Evolutionary conservation across 331 rosid genomes (phyloP).

Genomic region (Malus hybrid): DNA sequence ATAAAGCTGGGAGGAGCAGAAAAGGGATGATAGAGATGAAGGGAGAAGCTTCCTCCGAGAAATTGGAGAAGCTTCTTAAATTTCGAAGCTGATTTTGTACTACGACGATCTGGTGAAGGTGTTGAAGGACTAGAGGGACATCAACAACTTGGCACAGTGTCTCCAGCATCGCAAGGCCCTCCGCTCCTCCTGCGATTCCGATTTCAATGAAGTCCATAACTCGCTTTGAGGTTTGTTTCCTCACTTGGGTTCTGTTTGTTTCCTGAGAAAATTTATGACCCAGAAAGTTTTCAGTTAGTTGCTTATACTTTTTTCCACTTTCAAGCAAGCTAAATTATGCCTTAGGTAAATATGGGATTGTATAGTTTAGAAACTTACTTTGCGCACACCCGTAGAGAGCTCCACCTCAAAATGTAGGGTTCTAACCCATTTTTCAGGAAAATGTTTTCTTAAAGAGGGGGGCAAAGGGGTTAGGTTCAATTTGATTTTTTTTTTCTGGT

Average conservation of each 20-base stretch:
- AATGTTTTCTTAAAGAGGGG: neutral
- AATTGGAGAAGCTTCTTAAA: slow-evolving; percentile 43
- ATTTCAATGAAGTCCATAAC: neutral
- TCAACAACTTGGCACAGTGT: slow-evolving; percentile 29
- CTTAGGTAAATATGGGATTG: neutral
- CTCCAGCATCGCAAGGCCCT: slow-evolving; percentile 30
- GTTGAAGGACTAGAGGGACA: slow-evolving; percentile 39
- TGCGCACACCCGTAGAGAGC: neutral
- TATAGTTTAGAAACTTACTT: neutral
- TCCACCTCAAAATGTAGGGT: neutral
- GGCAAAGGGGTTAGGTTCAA: too few species aligned
- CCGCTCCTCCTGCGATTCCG: slow-evolving; percentile 34
- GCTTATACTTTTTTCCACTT: neutral
- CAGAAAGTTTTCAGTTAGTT: neutral
- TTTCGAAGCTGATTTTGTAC: slow-evolving; percentile 37
- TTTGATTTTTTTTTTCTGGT: too few species aligned
- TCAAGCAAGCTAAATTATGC: neutral
- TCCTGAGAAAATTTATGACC: neutral
- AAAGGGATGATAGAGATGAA: too few species aligned
- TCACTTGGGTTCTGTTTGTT: neutral
- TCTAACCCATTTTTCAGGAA: neutral
- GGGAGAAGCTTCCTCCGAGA: neutral
- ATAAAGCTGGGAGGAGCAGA: too few species aligned
- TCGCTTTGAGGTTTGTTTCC: slow-evolving; percentile 43
- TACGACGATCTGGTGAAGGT: slow-evolving; percentile 46